Evolutionary conservation across 163 green algal genomes (phyloP).

Genomic region (Picocystis sp.): DNA sequence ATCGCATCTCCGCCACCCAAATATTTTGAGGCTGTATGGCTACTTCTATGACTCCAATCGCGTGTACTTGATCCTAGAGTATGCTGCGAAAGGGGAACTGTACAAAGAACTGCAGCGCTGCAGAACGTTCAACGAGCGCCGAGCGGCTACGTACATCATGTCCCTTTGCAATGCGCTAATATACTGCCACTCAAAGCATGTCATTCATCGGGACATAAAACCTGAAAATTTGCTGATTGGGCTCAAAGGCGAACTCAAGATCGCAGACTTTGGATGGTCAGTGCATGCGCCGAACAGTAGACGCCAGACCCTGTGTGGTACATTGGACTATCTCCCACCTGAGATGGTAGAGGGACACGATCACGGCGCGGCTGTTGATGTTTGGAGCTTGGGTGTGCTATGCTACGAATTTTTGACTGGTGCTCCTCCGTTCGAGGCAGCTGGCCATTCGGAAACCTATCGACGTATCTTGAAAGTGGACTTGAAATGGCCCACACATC

Average conservation of each 20-base stretch:
- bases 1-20: constrained; percentile 85
- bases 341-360: constrained; percentile 81
- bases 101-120: constrained; percentile 85
- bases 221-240: constrained; percentile 12
- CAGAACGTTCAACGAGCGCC: constrained; percentile 63
- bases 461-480: constrained; percentile 44
- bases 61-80: constrained; percentile 98
- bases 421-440: constrained; percentile 83
- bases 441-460: constrained; percentile 79
- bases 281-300: constrained; percentile 83
- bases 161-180: constrained; percentile 62
- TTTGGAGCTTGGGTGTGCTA: constrained; percentile 90
- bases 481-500: constrained; percentile 10
- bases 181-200: constrained; percentile 95
- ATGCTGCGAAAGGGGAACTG: constrained; percentile 85
- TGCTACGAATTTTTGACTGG: constrained; percentile 96
- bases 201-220: constrained; percentile 89
- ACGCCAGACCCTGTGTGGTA: constrained; percentile 92
- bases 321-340: constrained; percentile 94
- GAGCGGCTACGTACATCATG: constrained; percentile 74
- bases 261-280: constrained; percentile 96
- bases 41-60: constrained; percentile 74
- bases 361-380: constrained; percentile 47
- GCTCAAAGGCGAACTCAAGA: constrained; percentile 76
- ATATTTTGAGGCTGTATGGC: constrained; percentile 92